Percentiles rank a stretch among this genome's conserved stretches.
Evolutionary conservation across 768 basidiomycete species (phyloP).

Genomic region (Hemileccinum rubropunctum): DNA sequence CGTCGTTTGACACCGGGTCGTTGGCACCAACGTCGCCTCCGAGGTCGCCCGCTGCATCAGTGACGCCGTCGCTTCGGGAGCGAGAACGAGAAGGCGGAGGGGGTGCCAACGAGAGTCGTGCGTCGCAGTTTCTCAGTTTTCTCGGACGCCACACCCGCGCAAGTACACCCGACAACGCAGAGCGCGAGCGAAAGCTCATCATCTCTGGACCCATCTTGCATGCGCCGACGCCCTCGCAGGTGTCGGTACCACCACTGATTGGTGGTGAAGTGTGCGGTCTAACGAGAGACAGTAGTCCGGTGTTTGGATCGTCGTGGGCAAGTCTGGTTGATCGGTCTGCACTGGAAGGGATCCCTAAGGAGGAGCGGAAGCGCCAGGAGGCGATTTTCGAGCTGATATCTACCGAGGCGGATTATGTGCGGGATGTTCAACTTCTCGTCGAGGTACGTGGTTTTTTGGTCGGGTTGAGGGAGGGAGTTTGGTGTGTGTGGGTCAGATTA

Average conservation of each 20-base stretch:
- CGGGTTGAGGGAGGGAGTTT: too few relatives aligned
- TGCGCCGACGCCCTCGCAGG: constrained; percentile 20
- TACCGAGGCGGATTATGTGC: constrained; percentile 87
- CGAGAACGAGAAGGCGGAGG: constrained; percentile 14
- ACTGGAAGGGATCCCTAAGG: constrained; percentile 71
- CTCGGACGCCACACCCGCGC: constrained; percentile 45
- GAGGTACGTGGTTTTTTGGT: constrained; percentile 51
- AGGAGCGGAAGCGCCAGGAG: constrained; percentile 88
- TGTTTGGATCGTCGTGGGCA: constrained; percentile 82
- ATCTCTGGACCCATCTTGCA: constrained; percentile 71
- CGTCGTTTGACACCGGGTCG: constrained; percentile 50
- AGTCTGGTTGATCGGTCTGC: constrained; percentile 86
- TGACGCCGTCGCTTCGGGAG: constrained; percentile 30
- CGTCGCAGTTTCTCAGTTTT: constrained; percentile 57
- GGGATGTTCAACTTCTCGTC: constrained; percentile 88
- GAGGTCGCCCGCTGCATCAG: constrained; percentile 33
- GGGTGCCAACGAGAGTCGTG: constrained; percentile 33
- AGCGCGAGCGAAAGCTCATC: constrained; percentile 41
- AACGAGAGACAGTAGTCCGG: constrained; percentile 50
- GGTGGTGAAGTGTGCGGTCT: constrained; percentile 13
- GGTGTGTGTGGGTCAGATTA: not conserved
- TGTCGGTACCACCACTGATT: not conserved
- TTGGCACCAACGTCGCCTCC: constrained; percentile 38
- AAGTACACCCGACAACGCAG: constrained; percentile 51
- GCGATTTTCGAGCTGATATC: constrained; percentile 94